phyloP scores from a whole-genome alignment of 306 rosid genomes.

The Betula pendula region DNA sequence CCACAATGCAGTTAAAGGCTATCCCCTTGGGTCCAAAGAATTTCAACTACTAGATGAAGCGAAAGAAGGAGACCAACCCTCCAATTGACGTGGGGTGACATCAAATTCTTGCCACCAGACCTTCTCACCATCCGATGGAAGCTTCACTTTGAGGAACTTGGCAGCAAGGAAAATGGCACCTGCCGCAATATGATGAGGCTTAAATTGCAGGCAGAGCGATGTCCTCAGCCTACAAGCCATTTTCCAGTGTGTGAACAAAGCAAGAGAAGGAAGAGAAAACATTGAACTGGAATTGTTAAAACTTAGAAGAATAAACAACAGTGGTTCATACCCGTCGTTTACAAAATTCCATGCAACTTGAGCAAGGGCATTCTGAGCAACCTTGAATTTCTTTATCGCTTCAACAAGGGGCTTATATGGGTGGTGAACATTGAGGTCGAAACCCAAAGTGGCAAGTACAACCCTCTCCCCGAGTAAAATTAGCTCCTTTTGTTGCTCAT shows the following conservation, averaged over 20 bases:
- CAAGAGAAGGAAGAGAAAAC: slow-evolving; percentile 31
- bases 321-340: slow-evolving; percentile 87
- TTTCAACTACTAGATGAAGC: slow-evolving; percentile 41
- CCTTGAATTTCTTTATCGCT: slow-evolving; percentile 97
- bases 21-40: slow-evolving; percentile 24
- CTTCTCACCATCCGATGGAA: slow-evolving; percentile 99
- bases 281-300: slow-evolving; percentile 23
- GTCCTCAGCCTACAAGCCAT: slow-evolving; percentile 93
- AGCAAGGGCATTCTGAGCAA: slow-evolving; percentile 97
- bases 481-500: slow-evolving; percentile 92
- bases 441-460: slow-evolving; percentile 96
- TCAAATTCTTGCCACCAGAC: slow-evolving; percentile 99
- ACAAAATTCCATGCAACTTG: slow-evolving; percentile 99
- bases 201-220: slow-evolving; percentile 97
- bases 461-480: slow-evolving; percentile 88
- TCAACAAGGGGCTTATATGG: slow-evolving; percentile 99
- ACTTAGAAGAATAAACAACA: slow-evolving; percentile 45
- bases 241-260: slow-evolving; percentile 59
- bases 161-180: slow-evolving; percentile 99
- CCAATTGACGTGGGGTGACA: slow-evolving; percentile 99
- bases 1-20: background rate
- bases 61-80: slow-evolving; percentile 81
- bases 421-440: slow-evolving; percentile 89
- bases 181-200: slow-evolving; percentile 97
- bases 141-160: slow-evolving; percentile 95